A percentile compares a stretch with the other conserved stretches of the same genome.
These are phyloP conservation scores for Prunus yedoensis DNA, from an alignment of 331 rosid species.

Conservation along the genomic window DNA sequence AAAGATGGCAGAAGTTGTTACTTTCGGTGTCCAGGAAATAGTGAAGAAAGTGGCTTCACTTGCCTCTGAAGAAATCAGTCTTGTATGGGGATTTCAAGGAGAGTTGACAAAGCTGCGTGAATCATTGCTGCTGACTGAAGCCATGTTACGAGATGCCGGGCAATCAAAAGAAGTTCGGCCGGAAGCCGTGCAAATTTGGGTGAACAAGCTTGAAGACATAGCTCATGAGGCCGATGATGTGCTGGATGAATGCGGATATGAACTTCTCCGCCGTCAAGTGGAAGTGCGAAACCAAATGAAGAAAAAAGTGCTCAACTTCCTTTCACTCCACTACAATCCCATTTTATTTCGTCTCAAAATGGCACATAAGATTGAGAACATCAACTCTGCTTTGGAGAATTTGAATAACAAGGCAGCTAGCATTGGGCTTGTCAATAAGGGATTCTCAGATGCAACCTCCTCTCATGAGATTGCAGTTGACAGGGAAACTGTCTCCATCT, in stretches of 20 bases:
- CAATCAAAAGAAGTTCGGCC: neutral
- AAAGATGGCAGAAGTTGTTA: neutral
- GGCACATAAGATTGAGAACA: neutral
- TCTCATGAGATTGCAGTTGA: neutral
- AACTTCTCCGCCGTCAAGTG: conserved; percentile 13
- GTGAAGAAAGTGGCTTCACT: neutral
- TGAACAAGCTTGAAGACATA: conserved; percentile 6
- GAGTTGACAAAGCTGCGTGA: neutral
- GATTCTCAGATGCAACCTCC: neutral
- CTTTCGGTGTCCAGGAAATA: neutral
- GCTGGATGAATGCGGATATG: conserved; percentile 6
- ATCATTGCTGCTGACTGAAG: neutral
- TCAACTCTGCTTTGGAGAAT: neutral
- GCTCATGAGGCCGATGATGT: neutral
- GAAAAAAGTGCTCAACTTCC: neutral
- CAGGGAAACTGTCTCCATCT: neutral
- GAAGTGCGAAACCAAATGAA: neutral
- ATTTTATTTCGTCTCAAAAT: neutral
- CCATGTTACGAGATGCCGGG: neutral
- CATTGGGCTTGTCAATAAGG: neutral
- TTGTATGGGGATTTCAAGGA: neutral
- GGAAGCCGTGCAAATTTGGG: neutral
- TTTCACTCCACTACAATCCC: conserved; percentile 7
- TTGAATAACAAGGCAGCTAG: neutral
- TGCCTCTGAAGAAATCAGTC: conserved; percentile 4